Conservation (phyloP, 768 basidiomycete species). For the Suillus subaureus region DNA sequence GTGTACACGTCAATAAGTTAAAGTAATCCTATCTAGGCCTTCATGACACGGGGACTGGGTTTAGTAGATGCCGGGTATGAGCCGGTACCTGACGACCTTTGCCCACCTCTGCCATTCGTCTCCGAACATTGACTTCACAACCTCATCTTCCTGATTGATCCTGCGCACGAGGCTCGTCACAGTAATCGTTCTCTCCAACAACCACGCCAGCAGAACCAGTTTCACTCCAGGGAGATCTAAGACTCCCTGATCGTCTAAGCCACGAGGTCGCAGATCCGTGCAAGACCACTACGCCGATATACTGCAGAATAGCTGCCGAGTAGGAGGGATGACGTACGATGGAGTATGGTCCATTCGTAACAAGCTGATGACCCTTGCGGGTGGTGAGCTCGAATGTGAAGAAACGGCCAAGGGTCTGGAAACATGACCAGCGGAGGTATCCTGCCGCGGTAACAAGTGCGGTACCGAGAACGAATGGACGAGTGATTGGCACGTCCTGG, state of each 20-base stretch:
- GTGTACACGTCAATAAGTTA: background rate
- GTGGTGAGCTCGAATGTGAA: slow-evolving; percentile 34
- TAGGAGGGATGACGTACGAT: slow-evolving; percentile 34
- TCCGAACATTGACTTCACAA: slow-evolving; percentile 33
- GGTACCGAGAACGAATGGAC: slow-evolving; percentile 20
- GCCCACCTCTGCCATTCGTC: slow-evolving; percentile 38
- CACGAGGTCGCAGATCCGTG: slow-evolving; percentile 14
- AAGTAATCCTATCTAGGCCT: background rate
- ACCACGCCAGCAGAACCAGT: slow-evolving; percentile 1
- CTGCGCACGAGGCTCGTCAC: slow-evolving; percentile 8
- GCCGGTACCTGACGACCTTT: slow-evolving; percentile 27
- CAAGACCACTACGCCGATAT: slow-evolving; percentile 10
- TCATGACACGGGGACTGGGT: background rate
- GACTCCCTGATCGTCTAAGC: slow-evolving; percentile 18
- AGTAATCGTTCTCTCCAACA: slow-evolving; percentile 4
- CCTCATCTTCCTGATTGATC: slow-evolving; percentile 31
- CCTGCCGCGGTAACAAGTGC: slow-evolving; percentile 21
- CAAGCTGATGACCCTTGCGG: slow-evolving; percentile 25
- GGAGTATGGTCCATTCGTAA: slow-evolving; percentile 32
- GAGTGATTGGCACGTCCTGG: slow-evolving; percentile 11
- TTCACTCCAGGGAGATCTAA: slow-evolving; percentile 10
- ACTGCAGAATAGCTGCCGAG: slow-evolving; percentile 17
- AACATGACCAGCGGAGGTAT: slow-evolving; percentile 29
- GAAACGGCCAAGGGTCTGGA: slow-evolving; percentile 23
- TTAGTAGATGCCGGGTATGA: slow-evolving; percentile 38